A percentile compares a stretch with the other conserved stretches of the same genome.
Evolutionary conservation across 75 land plant genomes (phyloP).

Genomic region (Ceratopteris richardii): DNA sequence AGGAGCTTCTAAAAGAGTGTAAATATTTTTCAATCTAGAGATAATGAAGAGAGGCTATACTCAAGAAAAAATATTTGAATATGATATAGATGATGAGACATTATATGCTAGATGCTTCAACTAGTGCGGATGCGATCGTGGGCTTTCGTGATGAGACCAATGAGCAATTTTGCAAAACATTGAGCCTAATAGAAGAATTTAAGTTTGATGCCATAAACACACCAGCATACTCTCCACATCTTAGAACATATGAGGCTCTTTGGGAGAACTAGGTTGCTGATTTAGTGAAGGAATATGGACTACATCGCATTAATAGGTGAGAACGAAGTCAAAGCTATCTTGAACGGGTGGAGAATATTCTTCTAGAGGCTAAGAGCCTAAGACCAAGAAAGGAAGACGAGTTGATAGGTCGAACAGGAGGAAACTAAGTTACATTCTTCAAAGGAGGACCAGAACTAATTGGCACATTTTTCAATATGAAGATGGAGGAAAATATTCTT

Average conservation of each 20-base stretch:
- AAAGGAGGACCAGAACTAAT: neutral
- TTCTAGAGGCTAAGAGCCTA: conserved; percentile 2
- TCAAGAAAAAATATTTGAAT: conserved; percentile 2
- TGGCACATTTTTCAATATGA: conserved; percentile 1
- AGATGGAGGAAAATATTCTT: no score
- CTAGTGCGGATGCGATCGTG: conserved; percentile 3
- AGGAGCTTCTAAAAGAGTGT: conserved; percentile 6
- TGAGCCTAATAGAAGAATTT: conserved; percentile 4
- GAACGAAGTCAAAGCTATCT: conserved; percentile 4
- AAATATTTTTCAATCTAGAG: conserved; percentile 8
- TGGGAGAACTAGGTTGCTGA: conserved; percentile 9
- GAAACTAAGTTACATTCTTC: conserved; percentile 6
- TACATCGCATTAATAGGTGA: conserved; percentile 6
- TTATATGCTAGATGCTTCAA: conserved; percentile 7
- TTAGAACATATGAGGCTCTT: conserved; percentile 1
- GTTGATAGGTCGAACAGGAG: conserved; percentile 1
- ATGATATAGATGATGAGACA: conserved; percentile 5
- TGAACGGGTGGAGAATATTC: neutral
- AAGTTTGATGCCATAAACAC: conserved; percentile 5
- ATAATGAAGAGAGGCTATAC: conserved; percentile 8
- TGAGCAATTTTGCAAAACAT: conserved; percentile 6
- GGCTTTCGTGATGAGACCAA: conserved; percentile 4
- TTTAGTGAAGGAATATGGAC: conserved; percentile 2
- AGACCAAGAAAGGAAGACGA: conserved; percentile 4
- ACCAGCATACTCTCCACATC: conserved; percentile 2